phyloP scores from a whole-genome alignment of 176 grass and related monocot species.

The Dendrocalamus sinicus region DNA sequence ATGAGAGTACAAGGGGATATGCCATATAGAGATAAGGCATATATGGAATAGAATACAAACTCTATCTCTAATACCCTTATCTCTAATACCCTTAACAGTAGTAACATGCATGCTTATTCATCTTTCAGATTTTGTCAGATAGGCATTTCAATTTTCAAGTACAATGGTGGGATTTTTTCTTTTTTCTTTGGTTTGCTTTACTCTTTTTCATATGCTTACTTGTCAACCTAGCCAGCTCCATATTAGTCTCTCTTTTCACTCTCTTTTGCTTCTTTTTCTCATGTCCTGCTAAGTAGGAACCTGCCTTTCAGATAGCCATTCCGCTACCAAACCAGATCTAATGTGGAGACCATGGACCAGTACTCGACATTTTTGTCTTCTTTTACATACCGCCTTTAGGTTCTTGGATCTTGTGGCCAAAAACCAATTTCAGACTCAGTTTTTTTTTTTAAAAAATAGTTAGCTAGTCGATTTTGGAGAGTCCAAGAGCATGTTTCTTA shows the following conservation, averaged over 20 bases:
- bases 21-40: no score
- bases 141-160: neutral
- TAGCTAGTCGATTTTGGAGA: neutral
- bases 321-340: neutral
- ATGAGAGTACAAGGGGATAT: no score
- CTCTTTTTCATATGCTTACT: neutral
- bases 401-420: constrained; percentile 8
- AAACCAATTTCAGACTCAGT: no score
- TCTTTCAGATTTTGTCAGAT: neutral
- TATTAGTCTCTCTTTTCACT: neutral
- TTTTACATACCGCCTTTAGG: neutral
- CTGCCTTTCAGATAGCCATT: neutral
- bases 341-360: constrained; percentile 1
- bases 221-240: neutral
- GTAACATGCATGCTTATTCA: neutral
- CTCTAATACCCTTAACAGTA: no score
- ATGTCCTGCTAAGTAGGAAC: constrained; percentile 1
- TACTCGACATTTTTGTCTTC: neutral
- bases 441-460: neutral
- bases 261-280: neutral
- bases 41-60: no score
- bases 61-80: no score
- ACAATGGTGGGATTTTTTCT: neutral
- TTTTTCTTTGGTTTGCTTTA: neutral
- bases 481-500: neutral